Evolutionary conservation across 805 yeast genomes (phyloP).

Genomic region (Metschnikowia peoriensis): DNA sequence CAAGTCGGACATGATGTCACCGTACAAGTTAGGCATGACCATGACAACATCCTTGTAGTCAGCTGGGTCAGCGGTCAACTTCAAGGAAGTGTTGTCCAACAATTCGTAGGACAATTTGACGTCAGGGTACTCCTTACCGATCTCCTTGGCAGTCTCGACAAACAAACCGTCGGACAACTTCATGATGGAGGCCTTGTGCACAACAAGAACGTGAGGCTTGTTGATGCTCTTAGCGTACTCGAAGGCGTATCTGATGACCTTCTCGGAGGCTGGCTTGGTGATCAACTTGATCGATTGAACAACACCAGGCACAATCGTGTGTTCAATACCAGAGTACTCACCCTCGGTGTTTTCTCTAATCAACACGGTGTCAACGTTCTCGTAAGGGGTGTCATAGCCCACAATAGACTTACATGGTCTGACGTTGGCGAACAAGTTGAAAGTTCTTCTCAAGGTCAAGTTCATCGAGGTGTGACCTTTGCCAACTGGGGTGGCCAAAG

Average conservation of each 20-base stretch:
- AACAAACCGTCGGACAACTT: conserved; percentile 97
- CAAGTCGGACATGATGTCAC: conserved; percentile 97
- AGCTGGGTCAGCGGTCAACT: conserved; percentile 84
- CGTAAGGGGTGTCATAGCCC: conserved; percentile 90
- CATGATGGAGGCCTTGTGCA: conserved; percentile 98
- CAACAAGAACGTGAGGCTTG: conserved; percentile 88
- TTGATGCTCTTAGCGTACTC: conserved; percentile 90
- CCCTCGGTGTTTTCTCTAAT: conserved; percentile 99
- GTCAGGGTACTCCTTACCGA: conserved; percentile 90
- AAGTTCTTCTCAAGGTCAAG: conserved; percentile 95
- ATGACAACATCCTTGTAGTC: conserved; percentile 84
- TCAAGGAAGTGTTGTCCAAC: conserved; percentile 93
- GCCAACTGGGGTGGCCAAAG: conserved; percentile 97
- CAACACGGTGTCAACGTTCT: conserved; percentile 87
- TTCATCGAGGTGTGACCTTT: conserved; percentile 98
- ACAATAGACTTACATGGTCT: conserved; percentile 93
- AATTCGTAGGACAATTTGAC: conserved; percentile 79
- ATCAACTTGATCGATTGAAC: conserved; percentile 97
- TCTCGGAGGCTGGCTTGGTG: conserved; percentile 94
- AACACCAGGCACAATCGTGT: conserved; percentile 96
- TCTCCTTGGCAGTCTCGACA: conserved; percentile 84
- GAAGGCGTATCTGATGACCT: conserved; percentile 94
- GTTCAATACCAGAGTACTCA: conserved; percentile 99
- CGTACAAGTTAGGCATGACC: conserved; percentile 99
- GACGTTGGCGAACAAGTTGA: conserved; percentile 93